These are phyloP conservation scores for Noccaea caerulescens DNA, from an alignment of 345 rosid species.

Conservation along the genomic window DNA sequence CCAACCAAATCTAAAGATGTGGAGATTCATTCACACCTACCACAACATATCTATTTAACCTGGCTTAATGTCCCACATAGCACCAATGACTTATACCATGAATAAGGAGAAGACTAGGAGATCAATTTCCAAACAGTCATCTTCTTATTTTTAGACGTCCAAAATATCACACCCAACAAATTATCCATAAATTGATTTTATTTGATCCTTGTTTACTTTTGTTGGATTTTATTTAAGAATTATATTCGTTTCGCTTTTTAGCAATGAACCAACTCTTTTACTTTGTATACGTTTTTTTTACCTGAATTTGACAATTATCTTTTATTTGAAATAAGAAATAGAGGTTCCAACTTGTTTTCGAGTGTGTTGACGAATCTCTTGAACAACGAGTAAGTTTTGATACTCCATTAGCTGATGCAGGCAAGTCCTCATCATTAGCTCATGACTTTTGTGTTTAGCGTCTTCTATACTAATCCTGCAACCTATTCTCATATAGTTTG, in stretches of 20 bases:
- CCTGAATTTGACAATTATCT: slow-evolving; percentile 10
- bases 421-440: not conserved
- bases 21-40: slow-evolving; percentile 18
- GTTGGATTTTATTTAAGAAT: too few relatives aligned
- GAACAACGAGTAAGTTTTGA: slow-evolving; percentile 3
- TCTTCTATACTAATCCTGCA: not conserved
- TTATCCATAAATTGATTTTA: not conserved
- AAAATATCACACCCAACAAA: slow-evolving; percentile 5
- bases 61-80: not conserved
- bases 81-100: not conserved
- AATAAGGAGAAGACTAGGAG: not conserved
- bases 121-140: slow-evolving; percentile 1
- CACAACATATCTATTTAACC: slow-evolving; percentile 2
- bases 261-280: slow-evolving; percentile 4
- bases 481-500: not conserved
- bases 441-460: not conserved
- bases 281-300: not conserved
- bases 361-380: slow-evolving; percentile 8
- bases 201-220: not conserved
- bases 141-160: not conserved
- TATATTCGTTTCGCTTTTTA: not conserved
- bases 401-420: not conserved
- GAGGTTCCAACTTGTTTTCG: slow-evolving; percentile 1
- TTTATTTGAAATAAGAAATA: not conserved
- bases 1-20: slow-evolving; percentile 14